Base-by-base conservation (phyloP, 441 rosid genomes). In the Populus hybrid region DNA sequence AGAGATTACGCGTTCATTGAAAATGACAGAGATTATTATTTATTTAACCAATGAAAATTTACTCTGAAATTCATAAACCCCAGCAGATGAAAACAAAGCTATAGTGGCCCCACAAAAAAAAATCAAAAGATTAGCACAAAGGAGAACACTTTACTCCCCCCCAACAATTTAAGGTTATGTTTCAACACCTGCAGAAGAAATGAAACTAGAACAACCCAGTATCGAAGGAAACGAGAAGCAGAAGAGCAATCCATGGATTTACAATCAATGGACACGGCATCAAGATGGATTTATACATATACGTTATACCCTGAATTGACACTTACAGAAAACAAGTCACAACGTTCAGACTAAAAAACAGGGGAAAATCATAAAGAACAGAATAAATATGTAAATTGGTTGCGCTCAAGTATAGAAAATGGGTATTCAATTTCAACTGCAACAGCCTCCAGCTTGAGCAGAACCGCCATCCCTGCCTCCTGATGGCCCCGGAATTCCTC, bases 401-500 rank as follows among this genome's bases (percentile, higher is more conserved):
- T 14, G 64, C n/a, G 18, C 6, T 69, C 79, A 63, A 11, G 21
- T 32, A 38, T 34, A 30, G 28, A 24, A 14, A 64, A 75, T 4
- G 50, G 77, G 18, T 9, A 68, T 34, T 28, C 67, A 72, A 77
- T 75, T 81, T 92, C 84, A 95, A 81, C 85, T 71, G 91, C 99
- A 96, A 84, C 99, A 96, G 63, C 97, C 97, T 81, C 97, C 97
- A 61, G 85, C 88, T 84, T 91, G 97, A 63, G 98, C 87, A 75
- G 91, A 84, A 59, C 89, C 84, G 21, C 97, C 98, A 77, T 90
- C 97, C 81, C 93, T 88, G 78, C 96, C 95, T 50, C 95, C 99
- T 32, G 98, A 91, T 69, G 98, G 95, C 78, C 99, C 99, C 0
- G 97, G 93, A 77, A 95, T 90, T 79, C 95, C 98, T 76, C 98